Percentiles rank a stretch among this genome's conserved stretches.
Evolutionary conservation across 768 basidiomycete genomes (phyloP).

Genomic region (Auricularia sp.): DNA sequence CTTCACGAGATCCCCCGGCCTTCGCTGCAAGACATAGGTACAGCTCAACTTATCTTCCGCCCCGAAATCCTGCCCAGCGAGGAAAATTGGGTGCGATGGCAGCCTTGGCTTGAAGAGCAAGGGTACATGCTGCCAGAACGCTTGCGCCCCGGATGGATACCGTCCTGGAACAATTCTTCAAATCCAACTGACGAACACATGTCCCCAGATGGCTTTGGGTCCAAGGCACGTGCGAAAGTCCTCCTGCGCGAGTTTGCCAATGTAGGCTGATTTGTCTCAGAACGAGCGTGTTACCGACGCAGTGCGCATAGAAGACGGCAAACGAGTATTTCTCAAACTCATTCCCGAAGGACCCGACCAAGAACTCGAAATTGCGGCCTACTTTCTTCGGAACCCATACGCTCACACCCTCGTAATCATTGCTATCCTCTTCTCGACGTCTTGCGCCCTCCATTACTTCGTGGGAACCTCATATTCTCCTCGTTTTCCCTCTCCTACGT

Average conservation of each 20-base stretch:
- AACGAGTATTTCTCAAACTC: neutral
- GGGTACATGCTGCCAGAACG: constrained; percentile 7
- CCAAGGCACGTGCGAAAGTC: neutral
- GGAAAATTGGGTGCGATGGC: constrained; percentile 1
- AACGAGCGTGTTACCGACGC: neutral
- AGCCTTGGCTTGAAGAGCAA: neutral
- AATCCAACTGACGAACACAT: constrained; percentile 1
- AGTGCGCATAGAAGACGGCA: neutral
- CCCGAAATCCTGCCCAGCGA: neutral
- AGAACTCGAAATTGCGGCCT: neutral
- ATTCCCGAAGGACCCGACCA: neutral
- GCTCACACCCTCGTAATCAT: neutral
- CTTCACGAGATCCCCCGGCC: neutral
- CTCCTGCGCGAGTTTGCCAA: neutral
- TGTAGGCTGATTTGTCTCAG: neutral
- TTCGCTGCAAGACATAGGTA: neutral
- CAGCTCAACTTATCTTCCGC: neutral
- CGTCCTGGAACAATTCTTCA: constrained; percentile 3
- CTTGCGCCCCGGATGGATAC: constrained; percentile 7
- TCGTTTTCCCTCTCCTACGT: neutral
- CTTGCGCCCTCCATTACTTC: neutral
- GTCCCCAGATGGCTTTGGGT: neutral
- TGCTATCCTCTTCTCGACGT: neutral
- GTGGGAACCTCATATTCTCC: neutral
- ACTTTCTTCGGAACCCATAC: neutral